Conservation (phyloP, 192 early-diverging fungal species). For the Backusella luteola region DNA sequence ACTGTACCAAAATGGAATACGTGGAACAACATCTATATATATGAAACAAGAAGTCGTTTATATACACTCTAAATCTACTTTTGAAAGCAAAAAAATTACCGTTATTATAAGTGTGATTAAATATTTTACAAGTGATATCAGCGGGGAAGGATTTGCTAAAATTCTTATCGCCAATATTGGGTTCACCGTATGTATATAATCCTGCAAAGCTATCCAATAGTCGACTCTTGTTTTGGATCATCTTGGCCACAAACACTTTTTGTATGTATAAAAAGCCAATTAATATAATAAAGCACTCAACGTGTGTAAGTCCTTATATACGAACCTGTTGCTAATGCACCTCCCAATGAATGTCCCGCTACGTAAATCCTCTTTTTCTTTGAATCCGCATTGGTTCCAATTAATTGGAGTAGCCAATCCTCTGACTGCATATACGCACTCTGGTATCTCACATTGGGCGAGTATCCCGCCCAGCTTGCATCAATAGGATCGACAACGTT, state of each 20-base stretch:
- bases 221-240: conserved; percentile 46
- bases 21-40: conserved; percentile 12
- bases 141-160: conserved; percentile 48
- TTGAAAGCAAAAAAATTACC: conserved; percentile 25
- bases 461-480: conserved; percentile 40
- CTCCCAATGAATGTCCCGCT: conserved; percentile 54
- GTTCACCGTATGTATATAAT: conserved; percentile 52
- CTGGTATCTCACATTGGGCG: conserved; percentile 31
- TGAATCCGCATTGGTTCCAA: neutral
- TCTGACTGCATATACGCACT: conserved; percentile 47
- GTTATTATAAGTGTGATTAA: conserved; percentile 57
- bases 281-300: neutral
- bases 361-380: conserved; percentile 45
- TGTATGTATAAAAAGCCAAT: neutral
- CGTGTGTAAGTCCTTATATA: neutral
- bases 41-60: neutral
- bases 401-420: conserved; percentile 23
- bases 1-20: conserved; percentile 25
- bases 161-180: conserved; percentile 47
- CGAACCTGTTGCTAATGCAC: conserved; percentile 45
- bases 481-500: conserved; percentile 54
- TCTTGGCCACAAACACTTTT: conserved; percentile 50
- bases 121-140: conserved; percentile 50
- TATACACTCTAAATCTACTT: neutral
- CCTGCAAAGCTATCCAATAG: conserved; percentile 50